A percentile compares a stretch with the other conserved stretches of the same genome.
Conservation (phyloP, 208 protist species). For the Acanthamoeba culbertsoni region DNA sequence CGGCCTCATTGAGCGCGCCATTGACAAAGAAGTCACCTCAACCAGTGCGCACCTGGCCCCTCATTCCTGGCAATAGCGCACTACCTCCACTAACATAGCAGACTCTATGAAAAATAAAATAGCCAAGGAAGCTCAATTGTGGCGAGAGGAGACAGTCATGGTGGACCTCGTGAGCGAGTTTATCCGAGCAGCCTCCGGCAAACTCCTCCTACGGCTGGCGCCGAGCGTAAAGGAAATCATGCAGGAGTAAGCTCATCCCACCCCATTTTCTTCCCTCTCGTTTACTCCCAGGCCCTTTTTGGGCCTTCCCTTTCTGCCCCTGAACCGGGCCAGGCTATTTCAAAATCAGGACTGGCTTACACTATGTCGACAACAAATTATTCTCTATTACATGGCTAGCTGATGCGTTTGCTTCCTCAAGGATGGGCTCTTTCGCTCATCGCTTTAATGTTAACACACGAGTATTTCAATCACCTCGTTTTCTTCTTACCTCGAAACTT, state of each 20-base stretch:
- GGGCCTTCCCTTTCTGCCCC: neutral
- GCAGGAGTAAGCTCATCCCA: neutral
- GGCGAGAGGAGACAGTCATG: constrained; percentile 22
- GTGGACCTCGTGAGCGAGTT: constrained; percentile 29
- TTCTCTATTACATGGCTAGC: too few relatives aligned
- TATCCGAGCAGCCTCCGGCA: neutral
- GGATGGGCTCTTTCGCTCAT: too few relatives aligned
- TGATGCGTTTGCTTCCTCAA: too few relatives aligned
- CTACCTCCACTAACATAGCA: neutral
- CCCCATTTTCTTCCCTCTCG: neutral
- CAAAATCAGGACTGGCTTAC: too few relatives aligned
- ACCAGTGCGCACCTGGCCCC: neutral
- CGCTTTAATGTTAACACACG: too few relatives aligned
- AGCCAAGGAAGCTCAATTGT: neutral
- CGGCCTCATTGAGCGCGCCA: neutral
- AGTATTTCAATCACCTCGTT: too few relatives aligned
- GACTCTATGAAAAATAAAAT: too few relatives aligned
- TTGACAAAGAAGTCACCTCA: neutral
- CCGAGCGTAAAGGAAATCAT: neutral
- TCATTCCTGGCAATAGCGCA: neutral
- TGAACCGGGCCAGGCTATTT: too few relatives aligned
- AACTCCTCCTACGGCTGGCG: neutral
- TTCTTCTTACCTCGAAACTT: neutral
- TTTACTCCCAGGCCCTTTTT: neutral
- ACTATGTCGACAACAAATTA: too few relatives aligned